phyloP scores from a whole-genome alignment of 495 filamentous ascomycete species.

The Aspergillus mulundensis region DNA sequence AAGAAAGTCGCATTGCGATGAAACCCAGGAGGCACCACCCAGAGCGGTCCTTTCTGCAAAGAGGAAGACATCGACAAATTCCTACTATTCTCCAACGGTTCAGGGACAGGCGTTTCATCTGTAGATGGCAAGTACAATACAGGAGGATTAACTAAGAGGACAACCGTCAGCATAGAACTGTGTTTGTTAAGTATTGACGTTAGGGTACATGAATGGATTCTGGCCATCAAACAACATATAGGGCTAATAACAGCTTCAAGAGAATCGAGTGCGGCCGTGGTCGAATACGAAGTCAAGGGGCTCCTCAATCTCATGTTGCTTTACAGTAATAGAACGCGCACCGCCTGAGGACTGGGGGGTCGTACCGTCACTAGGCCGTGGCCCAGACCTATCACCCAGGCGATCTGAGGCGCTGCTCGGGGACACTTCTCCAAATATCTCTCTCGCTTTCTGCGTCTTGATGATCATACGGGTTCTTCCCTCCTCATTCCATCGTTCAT shows the following conservation, averaged over 20 bases:
- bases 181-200: conserved; percentile 21
- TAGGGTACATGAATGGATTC: conserved; percentile 10
- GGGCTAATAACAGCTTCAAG: neutral
- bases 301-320: conserved; percentile 41
- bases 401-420: conserved; percentile 25
- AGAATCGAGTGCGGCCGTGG: neutral
- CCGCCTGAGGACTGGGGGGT: conserved; percentile 25
- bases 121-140: conserved; percentile 8
- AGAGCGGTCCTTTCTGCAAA: conserved; percentile 31
- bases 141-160: conserved; percentile 23
- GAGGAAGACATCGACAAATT: conserved; percentile 22
- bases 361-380: conserved; percentile 23
- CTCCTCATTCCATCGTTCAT: conserved; percentile 61
- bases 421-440: conserved; percentile 32
- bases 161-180: conserved; percentile 34
- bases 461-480: conserved; percentile 46
- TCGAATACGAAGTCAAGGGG: conserved; percentile 10
- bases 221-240: neutral
- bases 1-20: conserved; percentile 75
- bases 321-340: conserved; percentile 27
- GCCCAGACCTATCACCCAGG: conserved; percentile 5
- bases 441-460: conserved; percentile 34
- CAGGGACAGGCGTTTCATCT: conserved; percentile 26
- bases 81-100: conserved; percentile 22
- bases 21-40: conserved; percentile 71